Conservation (phyloP, 768 basidiomycete species). For the Hortiboletus flavorubellus region DNA sequence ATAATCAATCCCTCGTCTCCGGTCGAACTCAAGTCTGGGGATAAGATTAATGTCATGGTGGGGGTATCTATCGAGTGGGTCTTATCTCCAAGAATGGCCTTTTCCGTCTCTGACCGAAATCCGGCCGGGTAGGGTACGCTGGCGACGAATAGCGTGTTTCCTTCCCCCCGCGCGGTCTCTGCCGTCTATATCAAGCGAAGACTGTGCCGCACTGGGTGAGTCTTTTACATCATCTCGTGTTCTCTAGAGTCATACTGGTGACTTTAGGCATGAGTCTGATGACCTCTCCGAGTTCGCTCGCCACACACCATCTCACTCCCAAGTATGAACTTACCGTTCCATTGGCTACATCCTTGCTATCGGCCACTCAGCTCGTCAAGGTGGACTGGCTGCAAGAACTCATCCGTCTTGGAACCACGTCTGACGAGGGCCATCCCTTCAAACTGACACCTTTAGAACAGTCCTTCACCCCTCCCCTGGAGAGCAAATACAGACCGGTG, state of each 20-base stretch:
- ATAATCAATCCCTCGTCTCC: conserved; percentile 37
- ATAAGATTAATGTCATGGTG: conserved; percentile 45
- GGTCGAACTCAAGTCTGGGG: conserved; percentile 51
- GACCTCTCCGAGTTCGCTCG: conserved; percentile 39
- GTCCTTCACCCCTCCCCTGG: conserved; percentile 46
- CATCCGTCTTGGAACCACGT: conserved; percentile 45
- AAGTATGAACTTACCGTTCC: conserved; percentile 47
- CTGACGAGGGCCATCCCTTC: conserved; percentile 32
- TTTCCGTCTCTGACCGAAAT: conserved; percentile 1
- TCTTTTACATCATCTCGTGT: conserved; percentile 3
- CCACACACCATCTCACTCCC: conserved; percentile 64
- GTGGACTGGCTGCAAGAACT: conserved; percentile 66
- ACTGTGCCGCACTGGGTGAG: conserved; percentile 56
- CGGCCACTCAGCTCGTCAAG: conserved; percentile 56
- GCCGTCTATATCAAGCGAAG: conserved; percentile 35
- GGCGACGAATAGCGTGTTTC: conserved; percentile 52
- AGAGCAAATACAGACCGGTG: conserved; percentile 55
- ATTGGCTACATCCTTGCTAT: conserved; percentile 58
- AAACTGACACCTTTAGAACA: conserved; percentile 45
- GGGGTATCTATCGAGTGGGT: conserved; percentile 46
- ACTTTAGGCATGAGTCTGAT: conserved; percentile 51
- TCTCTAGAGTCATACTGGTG: background rate
- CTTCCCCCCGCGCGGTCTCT: conserved; percentile 36
- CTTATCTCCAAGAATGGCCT: background rate
- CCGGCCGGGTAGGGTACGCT: conserved; percentile 39